Base-by-base conservation (phyloP, 139 green algal species). In the Haematococcus lacustris region DNA sequence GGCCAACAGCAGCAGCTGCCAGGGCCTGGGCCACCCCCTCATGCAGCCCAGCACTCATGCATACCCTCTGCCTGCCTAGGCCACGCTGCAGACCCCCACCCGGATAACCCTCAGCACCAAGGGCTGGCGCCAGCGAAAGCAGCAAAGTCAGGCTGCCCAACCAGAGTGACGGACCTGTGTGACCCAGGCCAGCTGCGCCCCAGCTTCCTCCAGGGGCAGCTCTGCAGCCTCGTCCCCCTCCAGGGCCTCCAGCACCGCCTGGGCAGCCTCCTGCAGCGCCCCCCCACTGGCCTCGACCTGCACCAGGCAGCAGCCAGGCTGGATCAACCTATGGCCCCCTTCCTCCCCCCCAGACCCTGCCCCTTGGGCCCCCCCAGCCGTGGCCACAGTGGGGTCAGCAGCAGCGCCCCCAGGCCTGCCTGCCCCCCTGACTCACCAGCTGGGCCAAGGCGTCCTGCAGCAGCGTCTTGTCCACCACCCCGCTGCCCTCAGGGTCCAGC, bases 381-480 rank as follows among this genome's bases (percentile, higher is more conserved):
- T 21, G 6, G 26, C 32, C n/a, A n/a, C n/a, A n/a, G n/a, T 25
- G n/a, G 9, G 32, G 33, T 2, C 66, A 13, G 25, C 7, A 28
- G 3, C 7, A 25, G 5, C 13, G 2, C 43, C 9, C 6, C n/a
- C 65, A 13, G 25, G 17, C 32, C 13, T 28, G 62, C 30, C 71
- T 61, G 60, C 39, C 32, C 26, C 65, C 25, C 43, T 59, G 40
- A 25, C 34, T 47, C 37, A 77, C 71, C 63, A 71, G 62, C 62
- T 67, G 47, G 13, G 13, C 6, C 21, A 30, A 25, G 23, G 28
- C 38, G 26, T 26, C 2, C 41, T 13, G 50, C 39, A 37, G 7
- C 32, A 26, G 43, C 38, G 26, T 23, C 17, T 57, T 13, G 21
- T 57, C 13, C 47, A 28, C 13, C 47, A 13, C 47, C 47, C 47